Percentiles rank a stretch among this genome's conserved stretches.
Conservation (phyloP, 2,329 filamentous ascomycete genomes). For the Calonectria leucothoes region DNA sequence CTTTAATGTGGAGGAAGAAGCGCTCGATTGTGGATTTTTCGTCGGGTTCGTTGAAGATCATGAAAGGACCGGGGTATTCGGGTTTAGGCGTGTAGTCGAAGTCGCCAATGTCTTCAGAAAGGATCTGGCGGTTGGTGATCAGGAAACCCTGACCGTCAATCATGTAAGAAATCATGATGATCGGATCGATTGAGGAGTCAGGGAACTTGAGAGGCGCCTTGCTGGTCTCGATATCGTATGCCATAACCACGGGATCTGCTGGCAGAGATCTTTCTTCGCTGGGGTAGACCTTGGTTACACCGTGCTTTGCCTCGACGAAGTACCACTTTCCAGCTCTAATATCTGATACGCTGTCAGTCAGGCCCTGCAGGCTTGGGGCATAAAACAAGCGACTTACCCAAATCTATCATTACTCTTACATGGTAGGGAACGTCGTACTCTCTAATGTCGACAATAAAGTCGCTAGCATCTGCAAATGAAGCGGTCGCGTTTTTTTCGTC, state of each 20-base stretch:
- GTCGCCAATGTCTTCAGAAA: constrained; percentile 96
- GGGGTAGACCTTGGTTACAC: constrained; percentile 82
- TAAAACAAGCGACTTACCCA: constrained; percentile 65
- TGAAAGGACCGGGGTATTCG: constrained; percentile 94
- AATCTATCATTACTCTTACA: constrained; percentile 97
- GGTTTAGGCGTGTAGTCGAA: constrained; percentile 99
- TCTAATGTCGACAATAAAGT: constrained; percentile 98
- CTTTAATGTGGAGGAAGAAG: constrained; percentile 96
- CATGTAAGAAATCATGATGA: constrained; percentile 99
- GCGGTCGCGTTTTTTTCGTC: constrained; percentile 83
- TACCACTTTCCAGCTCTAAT: constrained; percentile 98
- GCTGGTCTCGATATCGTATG: constrained; percentile 98
- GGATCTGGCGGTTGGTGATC: constrained; percentile 97
- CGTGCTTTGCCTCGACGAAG: constrained; percentile 92
- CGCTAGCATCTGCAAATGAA: constrained; percentile 86
- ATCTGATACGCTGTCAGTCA: constrained; percentile 64
- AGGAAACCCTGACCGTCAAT: constrained; percentile 98
- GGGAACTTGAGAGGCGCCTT: constrained; percentile 97
- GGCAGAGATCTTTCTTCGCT: constrained; percentile 89
- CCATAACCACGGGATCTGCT: constrained; percentile 97
- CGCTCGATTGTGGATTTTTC: constrained; percentile 89
- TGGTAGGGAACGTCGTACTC: constrained; percentile 99
- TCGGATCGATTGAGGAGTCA: constrained; percentile 91
- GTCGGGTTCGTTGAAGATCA: constrained; percentile 98
- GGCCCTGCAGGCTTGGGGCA: not conserved